These are phyloP conservation scores for Kluyveromyces lactis DNA, from an alignment of 805 yeast genomes.

Conservation along the genomic window DNA sequence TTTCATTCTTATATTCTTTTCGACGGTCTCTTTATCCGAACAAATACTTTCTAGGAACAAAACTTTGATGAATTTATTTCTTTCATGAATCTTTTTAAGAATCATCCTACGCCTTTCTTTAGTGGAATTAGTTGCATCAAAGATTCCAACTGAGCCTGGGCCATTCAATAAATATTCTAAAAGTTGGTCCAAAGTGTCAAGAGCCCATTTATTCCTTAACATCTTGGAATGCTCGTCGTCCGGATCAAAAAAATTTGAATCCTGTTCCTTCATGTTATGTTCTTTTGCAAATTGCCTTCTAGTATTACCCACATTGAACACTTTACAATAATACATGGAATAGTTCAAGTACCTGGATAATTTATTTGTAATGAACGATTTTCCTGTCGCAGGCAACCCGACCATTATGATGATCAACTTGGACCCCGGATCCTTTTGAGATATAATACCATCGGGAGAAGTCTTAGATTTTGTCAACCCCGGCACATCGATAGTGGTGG, in stretches of 20 bases:
- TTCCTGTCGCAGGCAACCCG: constrained; percentile 92
- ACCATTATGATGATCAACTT: constrained; percentile 93
- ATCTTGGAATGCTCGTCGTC: constrained; percentile 54
- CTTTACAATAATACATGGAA: constrained; percentile 84
- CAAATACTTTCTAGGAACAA: constrained; percentile 83
- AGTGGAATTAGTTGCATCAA: constrained; percentile 78
- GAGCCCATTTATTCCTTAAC: constrained; percentile 90
- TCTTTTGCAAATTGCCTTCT: constrained; percentile 58
- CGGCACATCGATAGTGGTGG: constrained; percentile 85
- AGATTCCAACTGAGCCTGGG: constrained; percentile 86
- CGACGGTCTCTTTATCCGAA: constrained; percentile 68
- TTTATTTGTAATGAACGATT: constrained; percentile 87
- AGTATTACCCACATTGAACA: constrained; percentile 94
- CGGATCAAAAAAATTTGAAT: constrained; percentile 82
- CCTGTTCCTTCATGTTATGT: constrained; percentile 39
- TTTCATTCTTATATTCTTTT: constrained; percentile 76
- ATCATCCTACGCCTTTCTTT: constrained; percentile 54
- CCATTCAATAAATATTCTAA: constrained; percentile 73
- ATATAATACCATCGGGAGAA: constrained; percentile 66
- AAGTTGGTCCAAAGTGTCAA: constrained; percentile 80
- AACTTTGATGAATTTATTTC: constrained; percentile 63
- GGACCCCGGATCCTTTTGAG: constrained; percentile 62
- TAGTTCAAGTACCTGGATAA: constrained; percentile 85
- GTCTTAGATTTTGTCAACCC: constrained; percentile 79
- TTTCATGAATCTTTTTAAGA: constrained; percentile 44